phyloP scores from a whole-genome alignment of 176 grass and related monocot genomes.

The Carex myosuroides region DNA sequence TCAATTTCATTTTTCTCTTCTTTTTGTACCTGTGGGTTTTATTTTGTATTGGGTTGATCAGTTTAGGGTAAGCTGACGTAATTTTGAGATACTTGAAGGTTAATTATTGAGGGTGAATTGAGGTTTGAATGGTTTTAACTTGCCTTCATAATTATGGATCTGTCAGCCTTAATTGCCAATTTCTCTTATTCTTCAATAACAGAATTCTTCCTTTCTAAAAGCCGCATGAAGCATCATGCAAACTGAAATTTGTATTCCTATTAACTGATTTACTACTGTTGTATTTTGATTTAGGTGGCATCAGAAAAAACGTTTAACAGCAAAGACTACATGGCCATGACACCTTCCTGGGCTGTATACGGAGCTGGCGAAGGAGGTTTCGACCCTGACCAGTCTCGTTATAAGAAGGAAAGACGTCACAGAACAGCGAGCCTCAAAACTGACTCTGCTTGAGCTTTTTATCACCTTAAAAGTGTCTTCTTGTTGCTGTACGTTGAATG shows the following conservation, averaged over 20 bases:
- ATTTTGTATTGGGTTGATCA: background rate
- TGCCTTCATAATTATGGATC: background rate
- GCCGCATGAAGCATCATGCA: background rate
- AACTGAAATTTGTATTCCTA: background rate
- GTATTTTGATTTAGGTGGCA: conserved; percentile 51
- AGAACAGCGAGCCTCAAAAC: conserved; percentile 39
- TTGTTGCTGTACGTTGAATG: background rate
- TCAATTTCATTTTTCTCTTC: background rate
- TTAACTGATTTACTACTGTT: background rate
- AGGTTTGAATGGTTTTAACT: background rate
- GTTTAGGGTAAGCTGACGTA: background rate
- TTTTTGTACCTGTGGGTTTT: background rate
- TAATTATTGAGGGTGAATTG: background rate
- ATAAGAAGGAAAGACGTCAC: conserved; percentile 92
- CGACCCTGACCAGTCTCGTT: conserved; percentile 88
- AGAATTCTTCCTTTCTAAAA: background rate
- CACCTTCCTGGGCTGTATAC: conserved; percentile 89
- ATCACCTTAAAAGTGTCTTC: background rate
- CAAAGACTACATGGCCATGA: conserved; percentile 62
- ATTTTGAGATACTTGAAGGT: background rate
- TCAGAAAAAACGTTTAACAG: conserved; percentile 71
- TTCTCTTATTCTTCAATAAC: background rate
- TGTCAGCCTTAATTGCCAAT: background rate
- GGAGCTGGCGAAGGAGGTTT: conserved; percentile 83
- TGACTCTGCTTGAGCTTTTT: background rate